These are phyloP conservation scores for Colletotrichum magnum DNA, from an alignment of 2,329 filamentous ascomycete species.

Conservation along the genomic window DNA sequence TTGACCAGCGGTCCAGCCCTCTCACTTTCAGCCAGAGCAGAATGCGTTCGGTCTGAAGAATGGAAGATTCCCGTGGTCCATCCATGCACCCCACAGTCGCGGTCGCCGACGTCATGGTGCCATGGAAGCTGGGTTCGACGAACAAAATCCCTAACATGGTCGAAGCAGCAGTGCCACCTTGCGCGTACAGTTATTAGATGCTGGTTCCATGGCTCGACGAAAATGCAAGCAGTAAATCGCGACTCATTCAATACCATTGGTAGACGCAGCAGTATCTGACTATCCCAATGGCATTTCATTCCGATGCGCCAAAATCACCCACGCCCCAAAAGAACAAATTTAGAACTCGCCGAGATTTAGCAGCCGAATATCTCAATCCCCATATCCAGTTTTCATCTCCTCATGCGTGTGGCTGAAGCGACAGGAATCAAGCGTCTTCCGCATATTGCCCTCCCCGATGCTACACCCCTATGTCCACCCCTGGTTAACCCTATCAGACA, in stretches of 20 bases:
- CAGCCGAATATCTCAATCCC: constrained; percentile 30
- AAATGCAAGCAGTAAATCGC: background rate
- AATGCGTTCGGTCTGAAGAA: constrained; percentile 11
- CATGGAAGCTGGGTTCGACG: constrained; percentile 15
- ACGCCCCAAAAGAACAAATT: constrained; percentile 30
- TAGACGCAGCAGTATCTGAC: background rate
- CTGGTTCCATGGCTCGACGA: no score
- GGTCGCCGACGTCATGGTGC: constrained; percentile 33
- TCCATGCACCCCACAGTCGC: constrained; percentile 38
- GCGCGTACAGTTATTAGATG: background rate
- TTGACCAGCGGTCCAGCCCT: background rate
- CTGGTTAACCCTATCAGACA: constrained; percentile 12
- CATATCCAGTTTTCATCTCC: constrained; percentile 38
- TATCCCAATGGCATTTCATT: constrained; percentile 29
- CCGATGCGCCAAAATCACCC: constrained; percentile 6
- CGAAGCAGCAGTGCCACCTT: constrained; percentile 3
- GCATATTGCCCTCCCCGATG: constrained; percentile 13
- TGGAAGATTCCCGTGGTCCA: constrained; percentile 31
- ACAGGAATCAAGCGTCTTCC: constrained; percentile 11
- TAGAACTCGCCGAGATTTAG: constrained; percentile 37
- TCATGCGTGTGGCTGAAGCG: constrained; percentile 29
- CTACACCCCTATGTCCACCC: constrained; percentile 32
- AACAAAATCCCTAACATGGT: background rate
- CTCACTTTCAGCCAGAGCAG: background rate
- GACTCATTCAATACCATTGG: background rate